Evolutionary conservation across 2,329 filamentous ascomycete genomes (phyloP).

Genomic region (Neonectria magnoliae): DNA sequence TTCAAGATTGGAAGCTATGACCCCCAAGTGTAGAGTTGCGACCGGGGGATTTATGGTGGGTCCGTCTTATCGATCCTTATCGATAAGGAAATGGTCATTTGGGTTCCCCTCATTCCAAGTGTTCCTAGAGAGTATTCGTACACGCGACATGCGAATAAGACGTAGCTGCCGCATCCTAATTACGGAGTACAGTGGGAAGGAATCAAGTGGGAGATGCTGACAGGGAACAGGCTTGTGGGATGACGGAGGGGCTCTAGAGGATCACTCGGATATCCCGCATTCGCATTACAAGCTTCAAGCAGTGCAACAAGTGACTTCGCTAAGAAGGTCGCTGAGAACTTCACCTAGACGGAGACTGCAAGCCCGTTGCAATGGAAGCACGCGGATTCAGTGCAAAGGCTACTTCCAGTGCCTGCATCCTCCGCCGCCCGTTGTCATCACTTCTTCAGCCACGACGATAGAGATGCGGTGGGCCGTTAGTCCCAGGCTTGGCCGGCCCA

Average conservation of each 20-base stretch:
- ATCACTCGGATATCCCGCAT: not conserved
- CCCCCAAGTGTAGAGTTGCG: conserved; percentile 7
- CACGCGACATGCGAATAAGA: not conserved
- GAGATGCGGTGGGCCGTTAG: conserved; percentile 3
- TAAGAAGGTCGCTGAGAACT: not conserved
- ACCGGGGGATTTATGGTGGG: conserved; percentile 8
- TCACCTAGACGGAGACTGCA: not conserved
- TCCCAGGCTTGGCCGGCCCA: not conserved
- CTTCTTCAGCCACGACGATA: conserved; percentile 10
- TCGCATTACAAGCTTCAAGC: not conserved
- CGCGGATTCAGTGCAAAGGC: not conserved
- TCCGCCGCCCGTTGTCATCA: not conserved
- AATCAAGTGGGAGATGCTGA: not conserved
- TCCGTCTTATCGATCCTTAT: conserved; percentile 24
- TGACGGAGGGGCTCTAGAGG: not conserved
- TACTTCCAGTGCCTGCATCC: not conserved
- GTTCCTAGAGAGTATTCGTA: not conserved
- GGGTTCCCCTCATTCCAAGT: not conserved
- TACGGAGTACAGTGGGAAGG: not conserved
- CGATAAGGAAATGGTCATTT: conserved; percentile 7
- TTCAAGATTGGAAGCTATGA: conserved; percentile 7
- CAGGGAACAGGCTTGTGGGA: not conserved
- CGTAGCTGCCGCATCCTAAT: not conserved
- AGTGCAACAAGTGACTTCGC: not conserved
- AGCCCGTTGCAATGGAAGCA: not conserved